Base-by-base conservation (phyloP, 1,284 basidiomycete species). In the Trametes pubescens region DNA sequence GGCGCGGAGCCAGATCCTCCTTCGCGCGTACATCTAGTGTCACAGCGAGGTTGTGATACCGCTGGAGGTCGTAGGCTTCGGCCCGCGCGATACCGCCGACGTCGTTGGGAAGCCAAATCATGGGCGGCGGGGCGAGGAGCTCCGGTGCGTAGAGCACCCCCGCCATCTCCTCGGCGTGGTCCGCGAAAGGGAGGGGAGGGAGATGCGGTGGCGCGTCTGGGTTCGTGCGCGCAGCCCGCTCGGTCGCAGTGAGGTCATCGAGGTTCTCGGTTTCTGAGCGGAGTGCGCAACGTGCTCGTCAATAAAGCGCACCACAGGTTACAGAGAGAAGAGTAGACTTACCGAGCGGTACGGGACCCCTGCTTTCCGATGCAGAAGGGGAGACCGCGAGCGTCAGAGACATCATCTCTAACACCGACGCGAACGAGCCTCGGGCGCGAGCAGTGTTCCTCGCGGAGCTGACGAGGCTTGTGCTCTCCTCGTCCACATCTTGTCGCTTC, bases 31-130 rank as follows among this genome's bases (percentile, higher is more conserved):
- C 86, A 74, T 91, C 89, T 21, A 91, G 77, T 29, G 87, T 87
- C 52, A 86, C 87, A 48, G 79, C 80, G 64, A 92, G 76, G 64
- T 85, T 82, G 71, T 92, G 90, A 72, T 90, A 91, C 68, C 84
- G 86, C 72, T 88, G 82, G 65, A 92, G 77, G 75, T 92, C 90
- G 56, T 83, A 79, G 43, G 90, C 90, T 74, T 92, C 90, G 11
- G 88, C 86, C 47, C 82, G 81, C 11, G 88, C 90, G 26, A 93
- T 86, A 21, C 90, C 90, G 21, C 87, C 85, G 2, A 81, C 79
- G 72, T 93, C 92, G 72, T 90, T 87, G 0, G 90, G 90, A 9
- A 94, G 80, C 92, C 92, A 94, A 52, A 95, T 91, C 55, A 89
- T 86, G 0, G 92, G 92, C 9, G 84, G 78, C 10, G 90, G 90